phyloP scores from a whole-genome alignment of 2,329 filamentous ascomycete genomes.

The Epichloe baconii region DNA sequence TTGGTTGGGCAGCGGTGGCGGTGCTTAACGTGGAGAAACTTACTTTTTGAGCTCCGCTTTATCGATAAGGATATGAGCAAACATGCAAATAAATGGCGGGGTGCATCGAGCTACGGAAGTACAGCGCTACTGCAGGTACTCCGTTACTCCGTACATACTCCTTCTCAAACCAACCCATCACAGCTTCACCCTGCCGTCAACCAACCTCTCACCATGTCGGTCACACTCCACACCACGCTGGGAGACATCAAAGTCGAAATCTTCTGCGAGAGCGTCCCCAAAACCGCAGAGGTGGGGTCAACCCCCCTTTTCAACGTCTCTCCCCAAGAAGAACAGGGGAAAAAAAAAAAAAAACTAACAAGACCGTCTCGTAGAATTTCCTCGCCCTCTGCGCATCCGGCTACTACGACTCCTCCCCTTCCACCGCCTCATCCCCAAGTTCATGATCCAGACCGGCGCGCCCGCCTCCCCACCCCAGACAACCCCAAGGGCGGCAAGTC shows the following conservation, averaged over 20 bases:
- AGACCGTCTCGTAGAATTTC: constrained; percentile 50
- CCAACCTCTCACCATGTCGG: constrained; percentile 35
- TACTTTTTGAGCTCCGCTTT: too few relatives aligned
- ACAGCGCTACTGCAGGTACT: too few relatives aligned
- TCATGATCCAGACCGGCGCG: constrained; percentile 69
- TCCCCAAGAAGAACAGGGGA: neutral
- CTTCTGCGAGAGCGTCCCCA: constrained; percentile 89
- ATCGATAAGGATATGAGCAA: too few relatives aligned
- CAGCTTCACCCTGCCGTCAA: neutral
- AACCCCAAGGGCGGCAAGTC: constrained; percentile 57
- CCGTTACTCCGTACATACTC: too few relatives aligned
- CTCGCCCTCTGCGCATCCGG: constrained; percentile 70
- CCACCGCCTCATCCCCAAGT: constrained; percentile 66
- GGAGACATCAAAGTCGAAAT: constrained; percentile 92
- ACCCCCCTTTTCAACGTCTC: neutral
- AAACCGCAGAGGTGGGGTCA: constrained; percentile 62
- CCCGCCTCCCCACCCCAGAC: constrained; percentile 39
- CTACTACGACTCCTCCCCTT: constrained; percentile 65
- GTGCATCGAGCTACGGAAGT: too few relatives aligned
- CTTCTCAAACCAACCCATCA: neutral
- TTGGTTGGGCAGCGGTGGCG: too few relatives aligned
- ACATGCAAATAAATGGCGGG: too few relatives aligned
- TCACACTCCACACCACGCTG: constrained; percentile 71
- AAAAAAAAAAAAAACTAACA: neutral
- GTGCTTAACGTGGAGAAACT: too few relatives aligned